Percentiles rank a stretch among this genome's conserved stretches.
Evolutionary conservation across 441 rosid genomes (phyloP).

Genomic region (Gossypium trilobum): DNA sequence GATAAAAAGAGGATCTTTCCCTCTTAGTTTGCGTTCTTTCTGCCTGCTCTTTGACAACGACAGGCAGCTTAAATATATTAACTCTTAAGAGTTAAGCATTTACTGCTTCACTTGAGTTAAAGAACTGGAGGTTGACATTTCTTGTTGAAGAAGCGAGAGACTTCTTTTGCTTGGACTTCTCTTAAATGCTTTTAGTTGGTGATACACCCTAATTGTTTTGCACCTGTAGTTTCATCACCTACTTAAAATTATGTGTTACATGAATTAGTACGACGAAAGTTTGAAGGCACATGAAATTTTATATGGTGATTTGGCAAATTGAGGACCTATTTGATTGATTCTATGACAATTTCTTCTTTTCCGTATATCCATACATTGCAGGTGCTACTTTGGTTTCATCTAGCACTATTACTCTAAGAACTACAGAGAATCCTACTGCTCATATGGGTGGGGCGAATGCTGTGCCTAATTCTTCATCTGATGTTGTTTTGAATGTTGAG

Average conservation of each 20-base stretch:
- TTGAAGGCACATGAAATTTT: not conserved
- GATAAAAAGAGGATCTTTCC: not conserved
- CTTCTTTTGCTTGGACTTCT: not conserved
- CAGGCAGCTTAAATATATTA: not conserved
- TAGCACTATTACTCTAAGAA: slow-evolving; percentile 26
- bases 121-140: slow-evolving; percentile 5
- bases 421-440: slow-evolving; percentile 25
- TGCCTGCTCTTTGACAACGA: not conserved
- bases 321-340: not conserved
- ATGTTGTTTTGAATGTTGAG: slow-evolving; percentile 35
- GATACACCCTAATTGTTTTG: not conserved
- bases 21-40: not conserved
- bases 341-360: not conserved
- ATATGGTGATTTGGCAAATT: not conserved
- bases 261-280: not conserved
- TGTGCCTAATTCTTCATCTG: slow-evolving; percentile 29
- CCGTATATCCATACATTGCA: slow-evolving; percentile 18
- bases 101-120: slow-evolving; percentile 6
- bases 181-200: not conserved
- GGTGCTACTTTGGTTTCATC: slow-evolving; percentile 30
- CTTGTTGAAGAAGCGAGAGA: not conserved
- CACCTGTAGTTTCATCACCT: not conserved
- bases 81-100: not conserved
- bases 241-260: not conserved
- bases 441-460: slow-evolving; percentile 28